Percentiles rank a stretch among this genome's conserved stretches.
Conservation (phyloP, 1,139 yeast genomes). For the Hyphopichia fennica region DNA sequence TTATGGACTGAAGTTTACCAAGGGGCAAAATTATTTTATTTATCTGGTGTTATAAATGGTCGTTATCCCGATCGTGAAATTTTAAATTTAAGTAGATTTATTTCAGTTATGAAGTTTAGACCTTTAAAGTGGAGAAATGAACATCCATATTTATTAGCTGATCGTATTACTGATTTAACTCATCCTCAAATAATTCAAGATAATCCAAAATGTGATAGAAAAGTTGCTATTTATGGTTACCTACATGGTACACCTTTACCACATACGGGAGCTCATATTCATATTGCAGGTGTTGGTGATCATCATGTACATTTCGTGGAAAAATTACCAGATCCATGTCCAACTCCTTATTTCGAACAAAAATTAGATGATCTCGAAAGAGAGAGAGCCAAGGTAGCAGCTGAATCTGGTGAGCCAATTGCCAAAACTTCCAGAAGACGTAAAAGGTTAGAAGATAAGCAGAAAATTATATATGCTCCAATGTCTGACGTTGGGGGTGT, state of each 20-base stretch:
- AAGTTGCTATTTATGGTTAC: constrained; percentile 90
- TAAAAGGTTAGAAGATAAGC: constrained; percentile 89
- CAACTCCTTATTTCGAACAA: constrained; percentile 91
- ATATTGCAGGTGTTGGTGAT: constrained; percentile 96
- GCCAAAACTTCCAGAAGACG: constrained; percentile 68
- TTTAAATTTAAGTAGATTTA: constrained; percentile 84
- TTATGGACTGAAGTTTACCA: constrained; percentile 99
- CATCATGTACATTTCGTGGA: constrained; percentile 73
- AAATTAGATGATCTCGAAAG: constrained; percentile 77
- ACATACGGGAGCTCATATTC: constrained; percentile 72
- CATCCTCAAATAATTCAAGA: constrained; percentile 82
- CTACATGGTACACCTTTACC: constrained; percentile 92
- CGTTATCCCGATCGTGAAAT: constrained; percentile 97
- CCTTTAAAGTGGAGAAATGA: constrained; percentile 99
- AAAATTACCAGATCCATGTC: constrained; percentile 96
- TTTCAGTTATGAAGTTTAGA: constrained; percentile 95
- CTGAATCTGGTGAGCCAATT: constrained; percentile 55
- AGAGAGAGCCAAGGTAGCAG: constrained; percentile 63
- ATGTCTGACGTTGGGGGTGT: constrained; percentile 99
- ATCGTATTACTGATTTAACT: constrained; percentile 91
- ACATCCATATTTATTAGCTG: constrained; percentile 92
- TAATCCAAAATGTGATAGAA: constrained; percentile 83
- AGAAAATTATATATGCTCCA: constrained; percentile 94
- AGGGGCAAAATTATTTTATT: constrained; percentile 93
- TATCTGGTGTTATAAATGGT: constrained; percentile 95